Evolutionary conservation across 2,329 filamentous ascomycete species (phyloP).

Genomic region (Microascus cirrosus): DNA sequence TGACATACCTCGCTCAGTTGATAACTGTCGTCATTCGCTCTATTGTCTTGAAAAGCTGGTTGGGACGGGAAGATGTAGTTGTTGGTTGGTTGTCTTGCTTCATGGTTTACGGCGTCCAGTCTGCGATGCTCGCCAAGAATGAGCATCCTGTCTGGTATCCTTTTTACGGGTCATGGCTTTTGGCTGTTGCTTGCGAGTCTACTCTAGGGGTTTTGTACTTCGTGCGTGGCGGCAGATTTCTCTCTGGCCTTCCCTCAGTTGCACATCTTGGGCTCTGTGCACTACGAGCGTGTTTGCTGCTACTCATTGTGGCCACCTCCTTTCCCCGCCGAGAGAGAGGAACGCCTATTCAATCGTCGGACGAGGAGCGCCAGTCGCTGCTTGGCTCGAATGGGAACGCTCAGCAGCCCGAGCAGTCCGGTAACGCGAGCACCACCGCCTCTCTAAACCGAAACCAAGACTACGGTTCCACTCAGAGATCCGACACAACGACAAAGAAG

Average conservation of each 20-base stretch:
- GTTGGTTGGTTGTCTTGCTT: constrained; percentile 51
- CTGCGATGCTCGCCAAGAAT: constrained; percentile 40
- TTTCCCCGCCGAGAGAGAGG: constrained; percentile 6
- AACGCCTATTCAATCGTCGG: constrained; percentile 14
- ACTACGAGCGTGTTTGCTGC: constrained; percentile 7
- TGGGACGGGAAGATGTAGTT: constrained; percentile 32
- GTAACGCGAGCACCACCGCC: neutral
- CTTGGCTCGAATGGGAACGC: constrained; percentile 21
- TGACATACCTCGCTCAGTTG: constrained; percentile 37
- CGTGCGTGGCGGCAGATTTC: neutral
- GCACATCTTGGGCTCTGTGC: constrained; percentile 6
- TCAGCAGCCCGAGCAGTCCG: neutral
- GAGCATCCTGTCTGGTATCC: constrained; percentile 48
- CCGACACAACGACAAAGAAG: constrained; percentile 21
- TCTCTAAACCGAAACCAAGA: constrained; percentile 7
- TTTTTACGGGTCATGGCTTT: constrained; percentile 49
- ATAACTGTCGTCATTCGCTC: constrained; percentile 24
- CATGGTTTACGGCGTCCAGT: constrained; percentile 51
- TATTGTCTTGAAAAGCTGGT: constrained; percentile 22
- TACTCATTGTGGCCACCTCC: constrained; percentile 7
- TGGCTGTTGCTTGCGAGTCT: constrained; percentile 46
- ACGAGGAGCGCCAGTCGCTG: constrained; percentile 49
- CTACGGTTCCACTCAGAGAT: constrained; percentile 30
- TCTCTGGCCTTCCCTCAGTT: neutral
- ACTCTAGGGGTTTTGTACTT: constrained; percentile 22